Evolutionary conservation across 2,329 filamentous ascomycete genomes (phyloP).

Genomic region (Penicillium thymicola): DNA sequence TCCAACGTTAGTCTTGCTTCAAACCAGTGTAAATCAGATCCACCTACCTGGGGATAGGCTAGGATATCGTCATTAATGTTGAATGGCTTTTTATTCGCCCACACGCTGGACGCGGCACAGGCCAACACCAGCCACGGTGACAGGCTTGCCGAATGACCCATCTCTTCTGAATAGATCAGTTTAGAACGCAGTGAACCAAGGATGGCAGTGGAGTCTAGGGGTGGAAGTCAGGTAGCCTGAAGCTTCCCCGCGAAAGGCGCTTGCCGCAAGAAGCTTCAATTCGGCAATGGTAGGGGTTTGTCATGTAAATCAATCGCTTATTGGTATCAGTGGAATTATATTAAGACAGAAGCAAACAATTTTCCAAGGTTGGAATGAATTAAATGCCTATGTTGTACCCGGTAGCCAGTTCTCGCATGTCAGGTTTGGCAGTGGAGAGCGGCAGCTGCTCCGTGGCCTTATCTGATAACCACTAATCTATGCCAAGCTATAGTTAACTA

Average conservation of each 20-base stretch:
- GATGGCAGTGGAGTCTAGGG: not conserved
- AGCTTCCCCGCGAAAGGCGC: constrained; percentile 1
- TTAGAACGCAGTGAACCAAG: not conserved
- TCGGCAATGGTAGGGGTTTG: not conserved
- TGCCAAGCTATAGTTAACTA: not conserved
- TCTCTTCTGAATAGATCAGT: constrained; percentile 12
- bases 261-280: not conserved
- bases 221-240: not conserved
- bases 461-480: constrained; percentile 20
- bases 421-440: constrained; percentile 12
- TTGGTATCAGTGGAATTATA: not conserved
- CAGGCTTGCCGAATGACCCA: constrained; percentile 25
- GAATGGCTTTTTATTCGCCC: constrained; percentile 62
- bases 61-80: constrained; percentile 86
- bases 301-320: not conserved
- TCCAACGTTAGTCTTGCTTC: not conserved
- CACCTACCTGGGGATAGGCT: constrained; percentile 75
- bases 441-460: constrained; percentile 27
- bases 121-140: constrained; percentile 33
- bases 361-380: not conserved
- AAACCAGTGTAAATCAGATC: not conserved
- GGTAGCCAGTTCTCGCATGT: not conserved
- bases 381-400: not conserved
- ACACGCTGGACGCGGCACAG: constrained; percentile 34
- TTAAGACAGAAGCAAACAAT: not conserved